Base-by-base conservation (phyloP, 2,329 filamentous ascomycete species). In the Septoria linicola region DNA sequence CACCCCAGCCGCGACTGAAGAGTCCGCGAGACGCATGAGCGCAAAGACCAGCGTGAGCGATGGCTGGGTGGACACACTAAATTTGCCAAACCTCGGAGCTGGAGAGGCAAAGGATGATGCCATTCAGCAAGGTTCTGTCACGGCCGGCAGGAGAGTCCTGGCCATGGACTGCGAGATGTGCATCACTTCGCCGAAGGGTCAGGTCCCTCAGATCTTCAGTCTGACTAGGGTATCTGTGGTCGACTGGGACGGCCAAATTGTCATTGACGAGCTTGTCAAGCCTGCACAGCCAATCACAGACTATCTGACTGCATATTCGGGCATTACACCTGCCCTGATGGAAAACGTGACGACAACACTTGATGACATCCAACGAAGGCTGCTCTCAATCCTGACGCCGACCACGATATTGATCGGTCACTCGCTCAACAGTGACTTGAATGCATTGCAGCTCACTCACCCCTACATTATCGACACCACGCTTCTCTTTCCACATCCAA, bases 151-250 rank as follows among this genome's bases (percentile, higher is more conserved):
- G 56, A 80, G 85, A 31, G 75, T 96, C 8, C 75, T 95, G 41
- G 86, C 89, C 1, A 76, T 99, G 48, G 93, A 99, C 68, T 99
- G 93, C 71, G 93, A 99, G 71, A 99, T 99, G 93, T 96, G 91
- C 68, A 84, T 89, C 72, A 95, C 90, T 2, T 87, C 85, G 53
- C 66, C 65, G 13, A 43, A 50, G 31, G 63, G 63, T 14, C 53
- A 59, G 13, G 56, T 60, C 16, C 83, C 86, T 54, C 83, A 83
- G 41, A 81, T 88, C 59, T 89, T 87, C 57, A 89, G 91, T 30
- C 82, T 99, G 36, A 95, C 93, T 1, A 84, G 93, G 50, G 86
- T 97, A 67, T 96, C 90, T 67, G 70, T 97, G 32, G 76, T 99
- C 6, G 76, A 83, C 54, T 99, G 93, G 92, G 82, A 90, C 60